A percentile compares a stretch with the other conserved stretches of the same genome.
Conservation (phyloP, 1,284 basidiomycete genomes). For the Fomes fomentarius region DNA sequence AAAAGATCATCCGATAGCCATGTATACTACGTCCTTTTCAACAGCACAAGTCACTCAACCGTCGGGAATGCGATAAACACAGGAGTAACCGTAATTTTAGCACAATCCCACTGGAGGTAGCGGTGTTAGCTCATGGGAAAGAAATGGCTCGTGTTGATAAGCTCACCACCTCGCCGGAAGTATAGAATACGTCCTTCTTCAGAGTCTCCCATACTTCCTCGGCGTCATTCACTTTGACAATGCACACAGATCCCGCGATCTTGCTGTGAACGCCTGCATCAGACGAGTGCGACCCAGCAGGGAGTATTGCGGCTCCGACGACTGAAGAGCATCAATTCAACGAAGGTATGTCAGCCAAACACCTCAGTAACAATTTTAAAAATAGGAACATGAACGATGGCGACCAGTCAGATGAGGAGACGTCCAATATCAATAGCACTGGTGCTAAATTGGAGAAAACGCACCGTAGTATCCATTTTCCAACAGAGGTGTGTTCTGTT, state of each 20-base stretch:
- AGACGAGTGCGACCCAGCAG: not conserved
- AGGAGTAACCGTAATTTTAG: not conserved
- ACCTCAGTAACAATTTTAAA: too few relatives aligned
- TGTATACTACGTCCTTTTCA: too few relatives aligned
- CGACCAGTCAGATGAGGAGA: not conserved
- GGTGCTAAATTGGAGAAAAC: not conserved
- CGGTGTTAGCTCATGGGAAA: too few relatives aligned
- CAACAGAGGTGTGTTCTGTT: not conserved
- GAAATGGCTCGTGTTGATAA: too few relatives aligned
- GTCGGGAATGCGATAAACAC: not conserved
- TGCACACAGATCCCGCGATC: conserved; percentile 7
- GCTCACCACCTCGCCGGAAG: conserved; percentile 11
- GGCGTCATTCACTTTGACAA: conserved; percentile 8
- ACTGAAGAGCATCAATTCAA: not conserved
- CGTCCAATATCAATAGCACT: not conserved
- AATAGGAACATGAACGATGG: not conserved
- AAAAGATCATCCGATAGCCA: too few relatives aligned
- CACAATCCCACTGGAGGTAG: conserved; percentile 4
- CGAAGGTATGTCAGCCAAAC: not conserved
- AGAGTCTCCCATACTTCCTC: conserved; percentile 9
- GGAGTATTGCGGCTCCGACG: conserved; percentile 4
- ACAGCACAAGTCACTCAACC: not conserved
- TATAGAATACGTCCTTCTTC: conserved; percentile 12
- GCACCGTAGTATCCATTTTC: conserved; percentile 6
- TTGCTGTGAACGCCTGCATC: not conserved